Conservation (phyloP, 1,284 basidiomycete species). For the Apiotrichum mycotoxinovorans region DNA sequence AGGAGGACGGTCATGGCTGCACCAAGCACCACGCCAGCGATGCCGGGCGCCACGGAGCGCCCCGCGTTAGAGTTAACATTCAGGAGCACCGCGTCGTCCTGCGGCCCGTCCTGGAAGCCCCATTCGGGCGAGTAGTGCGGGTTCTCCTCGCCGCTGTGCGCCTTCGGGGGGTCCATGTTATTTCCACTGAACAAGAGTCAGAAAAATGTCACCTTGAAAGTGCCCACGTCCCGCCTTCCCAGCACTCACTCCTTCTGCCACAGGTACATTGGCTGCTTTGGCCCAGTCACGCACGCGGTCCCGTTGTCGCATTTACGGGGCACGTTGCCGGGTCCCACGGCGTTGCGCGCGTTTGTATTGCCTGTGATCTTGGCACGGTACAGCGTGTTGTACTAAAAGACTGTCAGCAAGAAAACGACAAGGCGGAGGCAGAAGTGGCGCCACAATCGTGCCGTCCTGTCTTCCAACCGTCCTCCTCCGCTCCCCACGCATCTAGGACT, state of each 20-base stretch:
- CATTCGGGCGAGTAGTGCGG: conserved; percentile 34
- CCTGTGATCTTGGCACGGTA: conserved; percentile 68
- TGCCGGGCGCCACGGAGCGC: not conserved
- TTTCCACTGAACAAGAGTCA: conserved; percentile 9
- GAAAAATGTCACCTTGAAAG: not conserved
- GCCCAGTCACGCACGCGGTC: conserved; percentile 34
- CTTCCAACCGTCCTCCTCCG: not conserved
- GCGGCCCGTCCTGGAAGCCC: conserved; percentile 32
- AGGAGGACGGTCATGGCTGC: no score
- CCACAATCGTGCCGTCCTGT: not conserved
- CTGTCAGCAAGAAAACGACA: not conserved
- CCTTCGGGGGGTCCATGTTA: conserved; percentile 6
- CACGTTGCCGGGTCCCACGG: conserved; percentile 49
- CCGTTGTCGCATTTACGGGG: conserved; percentile 37
- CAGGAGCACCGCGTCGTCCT: conserved; percentile 19
- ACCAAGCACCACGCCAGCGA: not conserved
- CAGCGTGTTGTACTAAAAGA: conserved; percentile 62
- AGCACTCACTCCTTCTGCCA: conserved; percentile 14
- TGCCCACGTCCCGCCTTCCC: no score
- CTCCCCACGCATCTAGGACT: not conserved
- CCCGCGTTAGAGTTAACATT: not conserved
- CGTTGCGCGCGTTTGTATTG: conserved; percentile 22
- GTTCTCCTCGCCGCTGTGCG: conserved; percentile 28
- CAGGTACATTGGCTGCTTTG: conserved; percentile 22
- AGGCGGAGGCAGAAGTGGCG: not conserved